Percentiles rank a stretch among this genome's conserved stretches.
phyloP scores from a whole-genome alignment of 2,329 filamentous ascomycete species.

The Pseudocercospora eumusae region DNA sequence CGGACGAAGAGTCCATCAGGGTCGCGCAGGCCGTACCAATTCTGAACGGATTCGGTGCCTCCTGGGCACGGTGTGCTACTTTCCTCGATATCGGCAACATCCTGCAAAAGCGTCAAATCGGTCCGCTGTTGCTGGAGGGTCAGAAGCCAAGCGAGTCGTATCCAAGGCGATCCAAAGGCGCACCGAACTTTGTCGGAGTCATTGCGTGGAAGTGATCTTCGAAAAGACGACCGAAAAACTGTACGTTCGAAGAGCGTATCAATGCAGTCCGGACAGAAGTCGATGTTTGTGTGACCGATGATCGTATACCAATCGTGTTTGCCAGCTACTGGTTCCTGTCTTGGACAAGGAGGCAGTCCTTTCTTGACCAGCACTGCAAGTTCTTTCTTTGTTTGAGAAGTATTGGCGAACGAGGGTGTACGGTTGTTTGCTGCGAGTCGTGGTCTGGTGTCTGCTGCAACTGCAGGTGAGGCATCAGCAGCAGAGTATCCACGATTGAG shows the following conservation, averaged over 20 bases:
- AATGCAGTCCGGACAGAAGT: slow-evolving; percentile 82
- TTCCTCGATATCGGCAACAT: slow-evolving; percentile 64
- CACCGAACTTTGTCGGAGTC: slow-evolving; percentile 65
- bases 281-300: slow-evolving; percentile 67
- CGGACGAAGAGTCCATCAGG: slow-evolving; percentile 66
- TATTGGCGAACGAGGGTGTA: slow-evolving; percentile 28
- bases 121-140: slow-evolving; percentile 68
- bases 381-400: slow-evolving; percentile 44
- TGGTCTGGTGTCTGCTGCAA: slow-evolving; percentile 12
- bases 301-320: slow-evolving; percentile 81
- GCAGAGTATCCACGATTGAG: slow-evolving; percentile 20
- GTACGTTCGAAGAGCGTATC: slow-evolving; percentile 67
- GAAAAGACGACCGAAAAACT: slow-evolving; percentile 67
- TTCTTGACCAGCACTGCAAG: slow-evolving; percentile 48
- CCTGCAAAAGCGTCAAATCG: slow-evolving; percentile 69
- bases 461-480: slow-evolving; percentile 4
- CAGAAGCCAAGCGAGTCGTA: slow-evolving; percentile 79
- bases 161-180: slow-evolving; percentile 80
- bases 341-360: slow-evolving; percentile 66
- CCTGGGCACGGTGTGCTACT: slow-evolving; percentile 61
- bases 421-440: slow-evolving; percentile 15
- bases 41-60: slow-evolving; percentile 56
- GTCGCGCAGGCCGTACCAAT: slow-evolving; percentile 77
- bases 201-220: slow-evolving; percentile 60
- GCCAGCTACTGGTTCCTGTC: slow-evolving; percentile 62